A percentile compares a stretch with the other conserved stretches of the same genome.
Conservation (phyloP, 2,329 filamentous ascomycete genomes). For the Aureobasidium sp. region DNA sequence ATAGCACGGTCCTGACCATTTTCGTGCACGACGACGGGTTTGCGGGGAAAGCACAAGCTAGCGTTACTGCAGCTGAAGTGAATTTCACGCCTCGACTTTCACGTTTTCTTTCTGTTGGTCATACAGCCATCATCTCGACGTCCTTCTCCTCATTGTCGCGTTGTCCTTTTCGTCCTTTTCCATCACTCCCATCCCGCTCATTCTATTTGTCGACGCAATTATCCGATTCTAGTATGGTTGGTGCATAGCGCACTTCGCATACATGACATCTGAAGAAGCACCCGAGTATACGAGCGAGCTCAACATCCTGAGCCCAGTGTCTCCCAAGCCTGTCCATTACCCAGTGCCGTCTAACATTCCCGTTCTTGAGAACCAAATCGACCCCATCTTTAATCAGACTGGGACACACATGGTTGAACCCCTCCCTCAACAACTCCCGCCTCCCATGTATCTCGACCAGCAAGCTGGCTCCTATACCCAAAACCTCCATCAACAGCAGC, state of each 20-base stretch:
- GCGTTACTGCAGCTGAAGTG: slow-evolving; percentile 4
- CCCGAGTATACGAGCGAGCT: slow-evolving; percentile 57
- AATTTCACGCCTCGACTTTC: slow-evolving; percentile 9
- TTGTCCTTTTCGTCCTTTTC: background rate
- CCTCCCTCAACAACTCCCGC: background rate
- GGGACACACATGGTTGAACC: slow-evolving; percentile 11
- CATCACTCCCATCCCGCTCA: slow-evolving; percentile 20
- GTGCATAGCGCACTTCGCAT: slow-evolving; percentile 26
- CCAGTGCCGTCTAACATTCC: slow-evolving; percentile 63
- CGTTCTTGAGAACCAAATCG: slow-evolving; percentile 64
- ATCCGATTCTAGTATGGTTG: slow-evolving; percentile 35
- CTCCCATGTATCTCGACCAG: background rate
- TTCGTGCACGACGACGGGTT: background rate
- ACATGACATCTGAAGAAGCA: slow-evolving; percentile 44
- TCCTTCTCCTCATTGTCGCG: background rate
- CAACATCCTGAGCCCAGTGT: slow-evolving; percentile 54
- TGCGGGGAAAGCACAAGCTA: slow-evolving; percentile 2
- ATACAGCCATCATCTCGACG: slow-evolving; percentile 9
- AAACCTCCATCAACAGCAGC: background rate
- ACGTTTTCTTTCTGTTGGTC: slow-evolving; percentile 12
- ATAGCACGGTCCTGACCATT: background rate
- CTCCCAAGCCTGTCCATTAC: slow-evolving; percentile 62
- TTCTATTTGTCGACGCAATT: slow-evolving; percentile 10
- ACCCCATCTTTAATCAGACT: slow-evolving; percentile 62
- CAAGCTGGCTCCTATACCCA: background rate